A percentile compares a stretch with the other conserved stretches of the same genome.
Evolutionary conservation across 75 land plant species (phyloP).

Genomic region (Pinus taeda): DNA sequence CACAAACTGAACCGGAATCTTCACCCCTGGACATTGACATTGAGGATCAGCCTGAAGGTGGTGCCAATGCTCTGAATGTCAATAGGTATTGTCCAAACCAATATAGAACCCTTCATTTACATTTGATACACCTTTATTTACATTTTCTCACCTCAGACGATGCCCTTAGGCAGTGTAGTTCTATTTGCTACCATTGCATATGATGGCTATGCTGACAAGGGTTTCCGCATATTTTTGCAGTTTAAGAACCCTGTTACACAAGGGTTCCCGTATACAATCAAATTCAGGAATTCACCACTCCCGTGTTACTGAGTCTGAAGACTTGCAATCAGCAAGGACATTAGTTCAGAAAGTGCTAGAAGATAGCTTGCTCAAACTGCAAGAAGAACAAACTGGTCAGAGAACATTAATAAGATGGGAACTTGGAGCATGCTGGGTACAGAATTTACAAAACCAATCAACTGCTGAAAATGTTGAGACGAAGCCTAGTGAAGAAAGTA

Average conservation of each 20-base stretch:
- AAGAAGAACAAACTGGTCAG: constrained; percentile 26
- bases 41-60: constrained; percentile 95
- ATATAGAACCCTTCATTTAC: background rate
- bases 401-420: constrained; percentile 81
- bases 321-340: constrained; percentile 27
- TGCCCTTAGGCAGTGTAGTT: background rate
- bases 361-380: constrained; percentile 59
- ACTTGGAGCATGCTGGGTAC: constrained; percentile 98
- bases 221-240: constrained; percentile 38
- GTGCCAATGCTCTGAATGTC: constrained; percentile 93
- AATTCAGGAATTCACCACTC: constrained; percentile 19
- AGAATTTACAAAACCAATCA: constrained; percentile 84
- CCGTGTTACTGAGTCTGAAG: constrained; percentile 40
- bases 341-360: constrained; percentile 58
- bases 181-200: background rate
- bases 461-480: constrained; percentile 55
- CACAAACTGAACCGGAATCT: constrained; percentile 22
- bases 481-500: constrained; percentile 51
- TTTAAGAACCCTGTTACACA: constrained; percentile 77
- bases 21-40: constrained; percentile 63
- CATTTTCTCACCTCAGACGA: background rate
- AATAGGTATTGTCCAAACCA: constrained; percentile 57
- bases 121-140: background rate
- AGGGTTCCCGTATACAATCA: constrained; percentile 29
- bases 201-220: background rate